Evolutionary conservation across 441 rosid genomes (phyloP), one percentile per base, ranked within the genome.

Genomic region (Brassica hybrid): DNA sequence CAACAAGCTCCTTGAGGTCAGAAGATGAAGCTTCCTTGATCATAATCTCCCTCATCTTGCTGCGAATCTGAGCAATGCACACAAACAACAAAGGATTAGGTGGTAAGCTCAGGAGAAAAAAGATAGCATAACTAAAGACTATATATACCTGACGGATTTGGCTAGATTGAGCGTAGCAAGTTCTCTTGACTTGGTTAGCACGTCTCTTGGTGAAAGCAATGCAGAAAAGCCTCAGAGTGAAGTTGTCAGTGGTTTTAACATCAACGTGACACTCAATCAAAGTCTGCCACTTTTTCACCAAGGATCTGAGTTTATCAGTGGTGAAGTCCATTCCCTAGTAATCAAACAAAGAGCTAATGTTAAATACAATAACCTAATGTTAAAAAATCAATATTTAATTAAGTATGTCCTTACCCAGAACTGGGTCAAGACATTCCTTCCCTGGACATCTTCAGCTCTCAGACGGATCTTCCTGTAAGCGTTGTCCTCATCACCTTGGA

Each of bases 361-460:
- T n/a, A n/a, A n/a, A n/a, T n/a, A n/a, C n/a, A n/a, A n/a, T n/a
- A n/a, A n/a, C 2, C 56, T 1, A 13, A 48, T 5, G 7, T n/a
- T n/a, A n/a, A 5, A n/a, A n/a, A n/a, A n/a, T n/a, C n/a, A n/a
- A n/a, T n/a, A n/a, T n/a, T n/a, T n/a, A n/a, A n/a, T n/a, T n/a
- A n/a, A n/a, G n/a, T n/a, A n/a, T n/a, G n/a, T 48, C 23, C 23
- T 52, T 56, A 56, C 60, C 60, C 60, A 56, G 60, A 56, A 56
- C 25, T 56, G 60, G 25, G 60, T 56, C 25, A 91, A 67, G 25
- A 90, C 94, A 79, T 88, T 90, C 81, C 79, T 86, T 5, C 93
- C 92, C 76, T 91, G 94, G 52, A 90, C 93, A 79, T 91, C 97
- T 74, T 91, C 93, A 64, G 91, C 93, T 83, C 97, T 88, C 74